Evolutionary conservation across 805 yeast genomes (phyloP), one percentile per base, ranked within the genome.

Genomic region (Ogataea angusta): DNA sequence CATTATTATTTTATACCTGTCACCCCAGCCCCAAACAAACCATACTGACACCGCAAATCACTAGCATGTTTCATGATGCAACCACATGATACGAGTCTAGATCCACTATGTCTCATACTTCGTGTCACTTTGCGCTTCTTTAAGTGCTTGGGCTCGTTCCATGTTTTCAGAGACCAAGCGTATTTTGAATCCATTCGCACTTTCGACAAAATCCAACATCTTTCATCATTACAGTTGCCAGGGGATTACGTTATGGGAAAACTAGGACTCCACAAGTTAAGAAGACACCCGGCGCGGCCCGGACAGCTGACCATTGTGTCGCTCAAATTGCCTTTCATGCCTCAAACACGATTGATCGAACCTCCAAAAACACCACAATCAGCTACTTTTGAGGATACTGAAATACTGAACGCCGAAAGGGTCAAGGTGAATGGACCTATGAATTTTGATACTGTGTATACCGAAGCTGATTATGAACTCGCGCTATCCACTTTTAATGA

Each of bases 201-300:
- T 7, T 43, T 32, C 6, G 36, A 46, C 19, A 30, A 43, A 21
- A n/a, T 50, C 19, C 37, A 40, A 18, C 53, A 49, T 34, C 39
- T 59, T 19, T 49, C 56, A n/a, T 45, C 46, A 1, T 30, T 48
- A 5, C 18, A 41, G 5, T 16, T 47, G 9, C 10, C 15, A 13
- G 58, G 59, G 7, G 61, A 58, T 38, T 58, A 58, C 42, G 16
- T 60, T 3, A 37, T 47, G 18, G 63, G 63, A 9, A 42, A 45
- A 19, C 26, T 52, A 29, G 61, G 61, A 10, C 49, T 47, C 9
- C 28, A 22, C 18, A 45, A 41, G 43, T 34, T 56, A 3, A 49
- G 56, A 33, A 33, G 51, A 10, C 26, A 36, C 7, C 30, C 34
- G 18, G 10, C 21, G n/a, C 24, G 38, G 8, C 31, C 38, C 6